Conservation (phyloP, 169 alveolate genomes). For the Cystoisospora suis region DNA sequence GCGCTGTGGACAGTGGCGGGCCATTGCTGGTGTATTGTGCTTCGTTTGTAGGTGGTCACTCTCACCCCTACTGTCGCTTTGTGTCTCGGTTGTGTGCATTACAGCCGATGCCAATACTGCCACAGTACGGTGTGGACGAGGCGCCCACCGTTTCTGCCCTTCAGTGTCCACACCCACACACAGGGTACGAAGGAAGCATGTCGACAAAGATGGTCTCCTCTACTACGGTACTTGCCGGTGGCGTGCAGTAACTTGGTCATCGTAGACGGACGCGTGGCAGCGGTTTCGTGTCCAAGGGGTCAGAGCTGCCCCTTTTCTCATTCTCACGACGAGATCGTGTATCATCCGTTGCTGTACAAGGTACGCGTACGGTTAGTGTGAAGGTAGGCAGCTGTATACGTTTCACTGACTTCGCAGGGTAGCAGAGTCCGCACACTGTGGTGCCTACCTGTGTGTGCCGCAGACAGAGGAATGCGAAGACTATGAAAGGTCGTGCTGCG, state of each 20-base stretch:
- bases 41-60: too few species aligned
- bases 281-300: constrained; percentile 80
- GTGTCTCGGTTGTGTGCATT: too few species aligned
- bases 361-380: constrained; percentile 65
- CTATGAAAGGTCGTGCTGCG: constrained; percentile 16
- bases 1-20: too few species aligned
- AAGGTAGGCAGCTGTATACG: background rate
- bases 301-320: constrained; percentile 91
- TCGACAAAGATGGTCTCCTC: background rate
- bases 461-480: constrained; percentile 53
- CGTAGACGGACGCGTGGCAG: constrained; percentile 77
- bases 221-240: constrained; percentile 84
- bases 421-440: background rate
- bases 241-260: constrained; percentile 80
- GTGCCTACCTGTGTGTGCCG: background rate
- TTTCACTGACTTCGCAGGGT: background rate
- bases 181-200: constrained; percentile 69
- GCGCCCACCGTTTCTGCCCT: constrained; percentile 83
- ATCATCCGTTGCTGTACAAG: constrained; percentile 90
- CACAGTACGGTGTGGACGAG: constrained; percentile 85
- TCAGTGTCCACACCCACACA: constrained; percentile 70
- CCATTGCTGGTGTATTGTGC: too few species aligned
- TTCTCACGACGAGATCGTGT: constrained; percentile 87
- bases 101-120: constrained; percentile 84
- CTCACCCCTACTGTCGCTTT: too few species aligned